Base-by-base conservation (phyloP, 805 yeast species). In the Diddensiella santjacobensis region DNA sequence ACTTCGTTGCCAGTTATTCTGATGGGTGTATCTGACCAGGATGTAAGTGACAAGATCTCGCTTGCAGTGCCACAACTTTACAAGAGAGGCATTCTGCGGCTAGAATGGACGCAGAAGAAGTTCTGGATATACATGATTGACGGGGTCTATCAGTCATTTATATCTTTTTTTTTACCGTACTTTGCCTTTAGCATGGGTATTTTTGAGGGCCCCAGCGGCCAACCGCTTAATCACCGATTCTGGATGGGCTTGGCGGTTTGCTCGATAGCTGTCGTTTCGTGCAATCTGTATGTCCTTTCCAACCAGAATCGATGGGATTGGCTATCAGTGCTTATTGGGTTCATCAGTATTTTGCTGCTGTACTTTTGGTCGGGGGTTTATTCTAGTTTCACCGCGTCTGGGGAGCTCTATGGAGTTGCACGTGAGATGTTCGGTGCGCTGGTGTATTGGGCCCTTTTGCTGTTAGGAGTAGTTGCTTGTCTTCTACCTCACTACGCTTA, bases 361-460 rank as follows among this genome's bases (percentile, higher is more conserved):
- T 83, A 75, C 57, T 77, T 80, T 61, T 86, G 95, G 95, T 78
- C 87, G 3, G 90, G 91, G n/a, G 77, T 81, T 19, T 86, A 90
- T 83, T 77, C 88, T 24, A 66, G 79, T 3, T 64, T 75, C 22
- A 52, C 67, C 2, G 65, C 69, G 48, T 74, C 86, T 5, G 72
- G 71, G 8, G 85, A 80, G 58, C 82, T 81, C 57, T 86, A 79
- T 65, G 72, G 75, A 50, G 78, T 84, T 20, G 93, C 85, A 2
- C 63, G 79, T 2, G 79, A 81, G 57, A 72, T 75, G 29, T 80
- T 80, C 55, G 87, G 89, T 17, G 67, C 81, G 3, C 69, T 74
- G 29, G 60, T 77, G 3, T 82, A 80, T 61, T 86, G 95, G 95
- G 78, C 81, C 39, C 71, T 75, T 50, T 63, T 78, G 13, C 73